Percentiles rank a stretch among this genome's conserved stretches.
These are phyloP conservation scores for Fremontodendron californicum DNA, from an alignment of 345 rosid genomes.

Conservation along the genomic window DNA sequence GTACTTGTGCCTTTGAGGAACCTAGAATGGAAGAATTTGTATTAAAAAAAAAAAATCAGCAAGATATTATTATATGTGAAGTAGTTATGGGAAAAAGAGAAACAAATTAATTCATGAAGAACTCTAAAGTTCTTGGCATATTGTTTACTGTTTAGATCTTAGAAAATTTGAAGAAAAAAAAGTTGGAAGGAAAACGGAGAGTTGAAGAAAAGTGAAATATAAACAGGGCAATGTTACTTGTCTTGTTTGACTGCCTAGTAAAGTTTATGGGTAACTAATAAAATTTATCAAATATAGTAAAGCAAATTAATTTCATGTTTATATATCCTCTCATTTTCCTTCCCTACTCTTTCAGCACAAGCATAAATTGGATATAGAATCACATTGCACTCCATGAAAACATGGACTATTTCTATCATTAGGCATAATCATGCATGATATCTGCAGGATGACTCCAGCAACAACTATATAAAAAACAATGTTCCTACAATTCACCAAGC, in stretches of 20 bases:
- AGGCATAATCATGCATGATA: neutral
- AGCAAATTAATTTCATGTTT: neutral
- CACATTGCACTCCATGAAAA: neutral
- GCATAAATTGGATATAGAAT: neutral
- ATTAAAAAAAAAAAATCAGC: neutral
- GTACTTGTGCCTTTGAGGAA: constrained; percentile 34
- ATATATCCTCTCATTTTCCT: neutral
- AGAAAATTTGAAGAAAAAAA: neutral
- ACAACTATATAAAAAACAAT: neutral
- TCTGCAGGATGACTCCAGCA: neutral
- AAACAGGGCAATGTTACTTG: neutral
- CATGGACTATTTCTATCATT: neutral
- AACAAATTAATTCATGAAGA: constrained; percentile 7
- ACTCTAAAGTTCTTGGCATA: neutral
- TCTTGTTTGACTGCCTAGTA: neutral
- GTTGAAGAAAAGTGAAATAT: neutral
- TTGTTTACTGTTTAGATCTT: neutral
- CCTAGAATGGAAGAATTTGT: constrained; percentile 32
- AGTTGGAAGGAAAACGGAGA: neutral
- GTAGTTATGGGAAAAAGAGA: neutral
- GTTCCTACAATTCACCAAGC: neutral
- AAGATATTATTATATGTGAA: constrained; percentile 7
- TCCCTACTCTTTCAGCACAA: neutral
- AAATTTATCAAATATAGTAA: neutral
- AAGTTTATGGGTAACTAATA: neutral